phyloP scores from a whole-genome alignment of 345 rosid genomes.

The Angophora floribunda region DNA sequence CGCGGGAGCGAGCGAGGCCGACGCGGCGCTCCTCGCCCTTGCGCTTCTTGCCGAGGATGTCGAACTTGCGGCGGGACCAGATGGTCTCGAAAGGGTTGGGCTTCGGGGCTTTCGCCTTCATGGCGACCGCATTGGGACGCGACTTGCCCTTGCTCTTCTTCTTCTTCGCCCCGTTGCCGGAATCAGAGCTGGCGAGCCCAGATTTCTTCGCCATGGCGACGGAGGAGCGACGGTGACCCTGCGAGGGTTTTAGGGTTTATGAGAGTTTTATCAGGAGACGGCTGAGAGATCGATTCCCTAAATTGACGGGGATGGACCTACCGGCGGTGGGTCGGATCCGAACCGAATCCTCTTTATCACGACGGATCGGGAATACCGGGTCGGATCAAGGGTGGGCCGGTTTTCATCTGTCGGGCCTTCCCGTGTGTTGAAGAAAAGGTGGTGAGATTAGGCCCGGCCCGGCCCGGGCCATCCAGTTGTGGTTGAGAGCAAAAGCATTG shows the following conservation, averaged over 20 bases:
- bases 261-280: background rate
- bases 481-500: background rate
- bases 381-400: background rate
- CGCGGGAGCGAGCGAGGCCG: conserved; percentile 57
- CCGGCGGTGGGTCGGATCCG: background rate
- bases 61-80: conserved; percentile 84
- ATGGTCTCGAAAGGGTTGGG: conserved; percentile 74
- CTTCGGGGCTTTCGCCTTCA: conserved; percentile 43
- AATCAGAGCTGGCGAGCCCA: background rate
- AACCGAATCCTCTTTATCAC: background rate
- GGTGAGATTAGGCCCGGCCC: background rate
- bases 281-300: background rate
- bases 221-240: background rate
- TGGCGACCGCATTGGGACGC: conserved; percentile 51
- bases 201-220: conserved; percentile 12
- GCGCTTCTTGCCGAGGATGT: conserved; percentile 77
- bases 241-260: background rate
- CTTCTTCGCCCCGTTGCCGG: conserved; percentile 15
- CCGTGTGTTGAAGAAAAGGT: background rate
- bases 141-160: conserved; percentile 22
- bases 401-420: background rate
- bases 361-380: background rate
- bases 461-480: background rate
- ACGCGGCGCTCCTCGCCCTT: conserved; percentile 78
- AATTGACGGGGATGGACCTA: background rate